Base-by-base conservation (phyloP, 495 filamentous ascomycete genomes). In the Podospora pseudocomata region DNA sequence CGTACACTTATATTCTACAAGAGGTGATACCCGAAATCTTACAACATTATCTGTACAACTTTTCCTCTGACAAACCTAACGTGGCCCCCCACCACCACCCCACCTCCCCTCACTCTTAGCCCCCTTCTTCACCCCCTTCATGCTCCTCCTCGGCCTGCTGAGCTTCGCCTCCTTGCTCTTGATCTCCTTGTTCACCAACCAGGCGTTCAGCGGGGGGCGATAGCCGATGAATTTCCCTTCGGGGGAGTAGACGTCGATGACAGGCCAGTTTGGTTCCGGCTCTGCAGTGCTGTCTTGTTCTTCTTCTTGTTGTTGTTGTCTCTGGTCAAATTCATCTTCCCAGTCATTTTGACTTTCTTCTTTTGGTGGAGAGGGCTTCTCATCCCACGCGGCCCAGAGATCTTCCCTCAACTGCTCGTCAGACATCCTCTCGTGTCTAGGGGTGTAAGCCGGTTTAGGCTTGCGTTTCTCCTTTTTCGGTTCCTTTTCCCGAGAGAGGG, bases 231-330 rank as follows among this genome's bases (percentile, higher is more conserved):
- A 92, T 76, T 86, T 87, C 1, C 95, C 95, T 56, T 93, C 84
- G 0, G 96, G 95, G 54, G 85, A 92, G 72, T 89, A 96, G 1
- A 98, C 86, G 69, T 98, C 95, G 5, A 99, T 83, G 20, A 86
- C 82, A 3, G 92, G 93, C 75, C 85, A 88, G 26, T 77, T 78
- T 2, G 70, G 68, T 72, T 75, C 68, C 11, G 32, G 59, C 5
- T 63, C 60, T 19, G 65, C 63, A 26, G 77, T 27, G 85, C 77
- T 27, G 85, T 84, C 0, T 84, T 83, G 68, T 87, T 65, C 79
- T 67, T 79, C 39, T 49, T 5, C 20, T 20, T 19, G 1, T 23
- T 23, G 23, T 23, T 23, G 23, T 23, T 23, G 23, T 23, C 23
- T 23, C 11, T 59, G 13, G n/a, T 67, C 80, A 65, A 79, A 82